A percentile compares a stretch with the other conserved stretches of the same genome.
Conservation (phyloP, 306 rosid species). For the Sophora flavescens region DNA sequence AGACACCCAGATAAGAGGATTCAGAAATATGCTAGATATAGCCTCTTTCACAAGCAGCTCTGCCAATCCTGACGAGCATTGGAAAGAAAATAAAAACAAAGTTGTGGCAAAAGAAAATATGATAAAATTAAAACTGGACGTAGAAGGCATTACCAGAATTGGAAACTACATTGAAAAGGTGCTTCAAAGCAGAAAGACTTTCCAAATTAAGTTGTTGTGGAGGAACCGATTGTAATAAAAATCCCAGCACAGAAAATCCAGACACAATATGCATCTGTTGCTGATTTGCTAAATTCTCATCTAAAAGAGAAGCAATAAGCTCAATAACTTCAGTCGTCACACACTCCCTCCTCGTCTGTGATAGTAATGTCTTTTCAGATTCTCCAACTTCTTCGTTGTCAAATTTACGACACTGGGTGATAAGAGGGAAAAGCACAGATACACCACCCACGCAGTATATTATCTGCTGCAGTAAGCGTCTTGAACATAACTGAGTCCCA, state of each 20-base stretch:
- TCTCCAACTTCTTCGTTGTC: slow-evolving; percentile 62
- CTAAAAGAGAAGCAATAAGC: slow-evolving; percentile 89
- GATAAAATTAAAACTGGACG: slow-evolving; percentile 37
- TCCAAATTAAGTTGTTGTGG: slow-evolving; percentile 82
- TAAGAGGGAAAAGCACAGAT: slow-evolving; percentile 92
- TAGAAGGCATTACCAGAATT: slow-evolving; percentile 69
- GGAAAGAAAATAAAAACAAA: slow-evolving; percentile 39
- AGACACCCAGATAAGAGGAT: slow-evolving; percentile 87
- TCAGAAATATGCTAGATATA: slow-evolving; percentile 84
- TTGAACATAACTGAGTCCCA: slow-evolving; percentile 93
- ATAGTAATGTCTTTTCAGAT: slow-evolving; percentile 50
- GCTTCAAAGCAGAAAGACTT: slow-evolving; percentile 87
- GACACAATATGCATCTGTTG: slow-evolving; percentile 98
- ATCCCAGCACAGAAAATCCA: slow-evolving; percentile 95
- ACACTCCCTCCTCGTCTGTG: slow-evolving; percentile 61
- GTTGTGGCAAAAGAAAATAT: slow-evolving; percentile 32
- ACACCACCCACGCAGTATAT: slow-evolving; percentile 98
- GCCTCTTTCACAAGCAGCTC: slow-evolving; percentile 90
- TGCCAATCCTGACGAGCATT: slow-evolving; percentile 64
- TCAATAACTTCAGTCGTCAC: slow-evolving; percentile 84
- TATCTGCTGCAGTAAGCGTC: slow-evolving; percentile 91
- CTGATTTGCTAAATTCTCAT: slow-evolving; percentile 90
- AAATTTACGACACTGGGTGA: slow-evolving; percentile 74
- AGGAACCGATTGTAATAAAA: slow-evolving; percentile 91
- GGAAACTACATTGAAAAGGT: slow-evolving; percentile 78